A percentile compares a stretch with the other conserved stretches of the same genome.
Conservation (phyloP, 108 stramenopile genomes). For the Skeletonema tropicum region DNA sequence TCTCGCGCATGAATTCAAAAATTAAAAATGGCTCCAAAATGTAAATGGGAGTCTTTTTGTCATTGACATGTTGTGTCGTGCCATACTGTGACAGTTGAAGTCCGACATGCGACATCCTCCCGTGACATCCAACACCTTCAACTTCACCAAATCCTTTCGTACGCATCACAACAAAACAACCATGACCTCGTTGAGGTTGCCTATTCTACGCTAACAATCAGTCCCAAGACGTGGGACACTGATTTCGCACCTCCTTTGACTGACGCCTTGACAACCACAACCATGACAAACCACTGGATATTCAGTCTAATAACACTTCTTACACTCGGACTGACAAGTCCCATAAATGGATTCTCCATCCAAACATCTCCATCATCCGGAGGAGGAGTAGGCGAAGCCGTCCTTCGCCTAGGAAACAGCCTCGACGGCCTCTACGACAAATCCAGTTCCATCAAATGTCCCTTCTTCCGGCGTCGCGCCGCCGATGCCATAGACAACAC, state of each 20-base stretch:
- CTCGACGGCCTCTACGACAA: constrained; percentile 54
- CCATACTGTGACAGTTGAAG: too few relatives aligned
- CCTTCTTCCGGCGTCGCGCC: constrained; percentile 75
- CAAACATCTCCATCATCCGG: background rate
- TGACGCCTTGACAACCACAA: too few relatives aligned
- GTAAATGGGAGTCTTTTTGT: background rate
- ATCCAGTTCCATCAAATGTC: constrained; percentile 74
- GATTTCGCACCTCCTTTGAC: too few relatives aligned
- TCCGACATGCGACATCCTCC: too few relatives aligned
- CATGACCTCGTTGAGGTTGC: too few relatives aligned
- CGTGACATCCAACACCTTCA: too few relatives aligned
- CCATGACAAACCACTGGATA: background rate
- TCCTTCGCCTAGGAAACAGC: constrained; percentile 22
- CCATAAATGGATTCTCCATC: background rate
- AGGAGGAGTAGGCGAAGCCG: background rate
- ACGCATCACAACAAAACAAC: too few relatives aligned
- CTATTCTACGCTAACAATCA: too few relatives aligned
- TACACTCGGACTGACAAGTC: background rate
- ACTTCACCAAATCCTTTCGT: too few relatives aligned
- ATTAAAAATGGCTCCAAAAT: background rate
- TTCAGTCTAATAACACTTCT: background rate
- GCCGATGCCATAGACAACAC: constrained; percentile 71
- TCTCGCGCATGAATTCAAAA: background rate
- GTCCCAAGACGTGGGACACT: too few relatives aligned
- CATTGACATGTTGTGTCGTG: background rate